Evolutionary conservation across 192 early-diverging fungal species (phyloP), one percentile per base, ranked within the genome.

Genomic region (Mortierella hygrophila): DNA sequence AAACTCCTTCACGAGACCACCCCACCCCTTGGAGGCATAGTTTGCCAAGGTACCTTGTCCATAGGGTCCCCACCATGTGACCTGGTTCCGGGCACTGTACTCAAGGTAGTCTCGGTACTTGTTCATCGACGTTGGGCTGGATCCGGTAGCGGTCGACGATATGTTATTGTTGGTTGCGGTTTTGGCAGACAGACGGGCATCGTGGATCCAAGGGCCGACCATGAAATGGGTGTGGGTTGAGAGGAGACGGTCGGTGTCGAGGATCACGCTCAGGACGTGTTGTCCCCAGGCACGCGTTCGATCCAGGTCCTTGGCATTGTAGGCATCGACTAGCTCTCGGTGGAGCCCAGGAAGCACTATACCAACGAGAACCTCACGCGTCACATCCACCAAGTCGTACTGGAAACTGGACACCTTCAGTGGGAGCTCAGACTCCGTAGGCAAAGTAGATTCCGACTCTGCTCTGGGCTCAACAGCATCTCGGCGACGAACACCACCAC

Each of bases 361-460:
- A 5, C 75, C 84, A 0, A 29, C 21, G 52, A 86, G 47, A 2
- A 86, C 71, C 37, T 86, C 84, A 21, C 84, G 54, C 2, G 84
- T 86, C n/a, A 86, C 84, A 60, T 86, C 84, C 26, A 81, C 84
- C 10, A 86, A 69, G 70, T 86, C 84, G 52, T 86, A 86, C 38
- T 54, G 84, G 72, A 86, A 81, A 49, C 78, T 80, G 29, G 84
- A 86, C 0, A 78, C 72, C 10, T 81, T 78, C 52, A 81, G 37
- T 10, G 84, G 84, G 32, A 78, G 41, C 69, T 70, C 69, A 21
- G 69, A 32, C 69, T 70, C 69, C 7, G 13, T 70, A 3, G 69
- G 69, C 6, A 70, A 38, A 21, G 35, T 6, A 4, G 40, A 40
- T 10, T 21, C 38, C 69, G 69, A 5, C 10, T 26, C 26, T 32